phyloP scores from a whole-genome alignment of 352 stramenopile genomes.

The Pythium pyrilobum region DNA sequence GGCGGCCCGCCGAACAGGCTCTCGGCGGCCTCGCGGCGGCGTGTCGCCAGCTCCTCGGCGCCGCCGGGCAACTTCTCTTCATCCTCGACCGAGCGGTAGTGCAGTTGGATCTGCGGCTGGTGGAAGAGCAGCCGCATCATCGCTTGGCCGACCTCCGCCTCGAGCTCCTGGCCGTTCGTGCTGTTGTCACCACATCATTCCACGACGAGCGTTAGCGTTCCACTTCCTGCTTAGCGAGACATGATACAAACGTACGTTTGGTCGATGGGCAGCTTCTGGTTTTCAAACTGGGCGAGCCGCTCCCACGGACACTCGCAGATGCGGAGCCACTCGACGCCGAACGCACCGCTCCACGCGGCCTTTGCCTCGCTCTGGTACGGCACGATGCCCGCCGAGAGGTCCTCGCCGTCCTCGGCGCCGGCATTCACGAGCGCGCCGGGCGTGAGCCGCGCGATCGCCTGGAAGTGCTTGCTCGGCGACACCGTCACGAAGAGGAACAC shows the following conservation, averaged over 20 bases:
- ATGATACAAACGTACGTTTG: constrained; percentile 38
- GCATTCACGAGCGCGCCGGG: constrained; percentile 29
- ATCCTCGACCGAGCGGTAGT: constrained; percentile 82
- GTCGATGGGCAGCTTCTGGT: constrained; percentile 50
- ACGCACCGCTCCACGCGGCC: constrained; percentile 47
- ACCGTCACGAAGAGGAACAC: constrained; percentile 83
- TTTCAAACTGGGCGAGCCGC: constrained; percentile 63
- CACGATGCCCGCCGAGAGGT: constrained; percentile 39
- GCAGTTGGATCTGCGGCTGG: constrained; percentile 74
- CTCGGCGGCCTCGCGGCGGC: constrained; percentile 68
- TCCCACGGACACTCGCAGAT: constrained; percentile 86
- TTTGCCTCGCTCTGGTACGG: constrained; percentile 57
- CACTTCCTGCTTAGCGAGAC: background rate
- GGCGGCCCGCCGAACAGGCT: constrained; percentile 44
- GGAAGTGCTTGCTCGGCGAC: constrained; percentile 69
- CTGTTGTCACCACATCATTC: constrained; percentile 20
- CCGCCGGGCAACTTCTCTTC: constrained; percentile 67
- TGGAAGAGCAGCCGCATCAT: constrained; percentile 77
- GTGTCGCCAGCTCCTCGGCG: constrained; percentile 62
- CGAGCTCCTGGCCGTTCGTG: constrained; percentile 62
- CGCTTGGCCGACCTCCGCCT: constrained; percentile 57
- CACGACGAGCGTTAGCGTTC: background rate
- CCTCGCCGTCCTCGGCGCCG: constrained; percentile 39
- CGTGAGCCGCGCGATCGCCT: constrained; percentile 56
- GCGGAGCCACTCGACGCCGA: constrained; percentile 80